Conservation (phyloP, 257 asterid genomes). For the Petunia axillaris region DNA sequence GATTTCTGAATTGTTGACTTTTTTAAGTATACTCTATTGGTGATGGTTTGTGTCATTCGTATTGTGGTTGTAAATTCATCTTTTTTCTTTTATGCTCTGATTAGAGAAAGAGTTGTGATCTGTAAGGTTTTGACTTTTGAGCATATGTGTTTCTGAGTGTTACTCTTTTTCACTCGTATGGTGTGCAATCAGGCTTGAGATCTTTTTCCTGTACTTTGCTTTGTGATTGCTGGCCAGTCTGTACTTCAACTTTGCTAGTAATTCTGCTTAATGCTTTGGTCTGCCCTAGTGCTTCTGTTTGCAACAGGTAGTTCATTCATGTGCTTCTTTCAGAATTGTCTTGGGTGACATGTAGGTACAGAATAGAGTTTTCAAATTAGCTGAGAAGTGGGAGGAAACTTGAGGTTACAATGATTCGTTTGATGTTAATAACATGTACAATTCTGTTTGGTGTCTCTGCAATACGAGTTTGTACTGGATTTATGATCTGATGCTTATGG, state of each 20-base stretch:
- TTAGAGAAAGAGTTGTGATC: background rate
- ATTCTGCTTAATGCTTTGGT: background rate
- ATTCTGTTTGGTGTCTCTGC: background rate
- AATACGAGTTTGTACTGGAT: background rate
- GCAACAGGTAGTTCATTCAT: background rate
- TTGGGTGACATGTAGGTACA: no score
- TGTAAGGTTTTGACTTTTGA: background rate
- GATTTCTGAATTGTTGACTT: background rate
- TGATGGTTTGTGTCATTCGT: background rate
- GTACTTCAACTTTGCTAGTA: background rate
- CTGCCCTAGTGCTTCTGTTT: background rate
- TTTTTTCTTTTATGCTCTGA: background rate
- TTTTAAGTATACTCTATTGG: background rate
- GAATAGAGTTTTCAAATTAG: background rate
- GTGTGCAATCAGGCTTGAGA: background rate
- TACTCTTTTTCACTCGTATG: background rate
- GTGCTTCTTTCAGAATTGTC: background rate
- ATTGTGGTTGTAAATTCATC: background rate
- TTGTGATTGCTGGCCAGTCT: background rate
- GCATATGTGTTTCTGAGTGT: background rate
- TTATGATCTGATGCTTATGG: background rate
- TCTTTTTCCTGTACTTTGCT: background rate
- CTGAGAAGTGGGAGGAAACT: conserved; percentile 2
- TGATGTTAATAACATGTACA: background rate
- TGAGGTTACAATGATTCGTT: background rate